phyloP scores from a whole-genome alignment of 495 filamentous ascomycete species.

The Margaritispora aquatica region DNA sequence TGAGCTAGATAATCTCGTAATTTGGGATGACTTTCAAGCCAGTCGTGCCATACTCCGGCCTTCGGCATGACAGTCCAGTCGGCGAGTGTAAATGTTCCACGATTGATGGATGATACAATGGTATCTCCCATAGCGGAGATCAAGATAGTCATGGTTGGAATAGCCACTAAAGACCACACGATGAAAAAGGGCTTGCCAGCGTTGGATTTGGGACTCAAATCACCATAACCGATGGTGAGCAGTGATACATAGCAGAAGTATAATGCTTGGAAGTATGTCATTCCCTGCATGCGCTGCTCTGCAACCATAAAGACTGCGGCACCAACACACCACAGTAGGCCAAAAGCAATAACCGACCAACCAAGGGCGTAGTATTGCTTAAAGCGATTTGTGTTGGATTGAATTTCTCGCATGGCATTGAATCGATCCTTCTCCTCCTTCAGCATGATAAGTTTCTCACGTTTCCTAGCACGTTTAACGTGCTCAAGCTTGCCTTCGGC shows the following conservation, averaged over 20 bases:
- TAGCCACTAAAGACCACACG: constrained; percentile 70
- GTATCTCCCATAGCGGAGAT: constrained; percentile 67
- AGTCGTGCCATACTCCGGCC: constrained; percentile 27
- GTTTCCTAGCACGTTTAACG: constrained; percentile 45
- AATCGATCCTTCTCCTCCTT: constrained; percentile 61
- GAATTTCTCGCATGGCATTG: constrained; percentile 67
- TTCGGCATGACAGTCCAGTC: constrained; percentile 61
- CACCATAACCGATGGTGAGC: constrained; percentile 75
- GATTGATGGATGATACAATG: constrained; percentile 54
- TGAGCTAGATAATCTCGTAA: constrained; percentile 17
- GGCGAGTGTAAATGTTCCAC: constrained; percentile 57
- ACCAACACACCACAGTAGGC: constrained; percentile 66
- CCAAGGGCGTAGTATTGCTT: constrained; percentile 58
- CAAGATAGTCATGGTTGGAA: constrained; percentile 70
- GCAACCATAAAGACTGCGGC: constrained; percentile 56
- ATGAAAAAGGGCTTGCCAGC: constrained; percentile 72
- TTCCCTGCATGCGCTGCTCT: constrained; percentile 38
- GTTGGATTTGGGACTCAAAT: constrained; percentile 57
- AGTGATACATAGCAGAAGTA: constrained; percentile 74
- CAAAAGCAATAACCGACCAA: constrained; percentile 51
- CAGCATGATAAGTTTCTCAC: constrained; percentile 44
- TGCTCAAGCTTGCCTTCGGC: constrained; percentile 48
- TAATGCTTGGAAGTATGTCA: constrained; percentile 63
- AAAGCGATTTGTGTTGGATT: constrained; percentile 51
- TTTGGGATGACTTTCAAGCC: constrained; percentile 30